Conservation (phyloP, 768 basidiomycete genomes). For the Hypholoma fasciculare region DNA sequence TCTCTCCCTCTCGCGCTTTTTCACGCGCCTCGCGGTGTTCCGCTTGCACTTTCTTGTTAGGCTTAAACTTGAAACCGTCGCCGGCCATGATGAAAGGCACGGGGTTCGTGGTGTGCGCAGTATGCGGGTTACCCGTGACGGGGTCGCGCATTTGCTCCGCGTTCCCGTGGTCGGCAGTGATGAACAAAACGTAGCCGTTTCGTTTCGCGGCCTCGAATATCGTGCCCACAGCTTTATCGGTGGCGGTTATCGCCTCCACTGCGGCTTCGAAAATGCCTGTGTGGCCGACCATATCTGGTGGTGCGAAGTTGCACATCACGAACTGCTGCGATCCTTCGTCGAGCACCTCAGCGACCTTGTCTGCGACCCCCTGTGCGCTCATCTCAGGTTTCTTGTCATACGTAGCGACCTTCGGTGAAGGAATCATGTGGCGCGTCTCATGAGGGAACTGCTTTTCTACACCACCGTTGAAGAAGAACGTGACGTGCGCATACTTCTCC, state of each 20-base stretch:
- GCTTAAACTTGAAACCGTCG: constrained; percentile 58
- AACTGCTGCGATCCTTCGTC: constrained; percentile 73
- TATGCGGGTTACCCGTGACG: constrained; percentile 84
- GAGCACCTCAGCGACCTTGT: constrained; percentile 89
- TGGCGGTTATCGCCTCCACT: constrained; percentile 83
- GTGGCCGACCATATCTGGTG: constrained; percentile 97
- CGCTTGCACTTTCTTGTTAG: constrained; percentile 57
- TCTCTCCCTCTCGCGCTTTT: constrained; percentile 38
- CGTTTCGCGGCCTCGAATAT: constrained; percentile 84
- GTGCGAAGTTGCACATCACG: constrained; percentile 98
- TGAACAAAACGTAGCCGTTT: constrained; percentile 81
- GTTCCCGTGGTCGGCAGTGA: constrained; percentile 96
- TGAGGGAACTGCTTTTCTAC: constrained; percentile 87
- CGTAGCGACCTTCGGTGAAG: constrained; percentile 91
- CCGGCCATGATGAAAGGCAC: constrained; percentile 92
- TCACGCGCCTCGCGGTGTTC: constrained; percentile 52
- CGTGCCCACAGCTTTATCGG: constrained; percentile 86
- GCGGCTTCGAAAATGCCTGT: constrained; percentile 92
- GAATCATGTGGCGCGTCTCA: constrained; percentile 86
- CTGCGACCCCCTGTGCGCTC: constrained; percentile 86
- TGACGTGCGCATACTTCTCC: constrained; percentile 98
- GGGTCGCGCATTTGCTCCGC: constrained; percentile 92
- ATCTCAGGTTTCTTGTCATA: constrained; percentile 92
- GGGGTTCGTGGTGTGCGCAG: constrained; percentile 87
- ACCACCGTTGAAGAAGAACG: constrained; percentile 98